Conservation (phyloP, 345 rosid species). For the Citrus trifoliata region DNA sequence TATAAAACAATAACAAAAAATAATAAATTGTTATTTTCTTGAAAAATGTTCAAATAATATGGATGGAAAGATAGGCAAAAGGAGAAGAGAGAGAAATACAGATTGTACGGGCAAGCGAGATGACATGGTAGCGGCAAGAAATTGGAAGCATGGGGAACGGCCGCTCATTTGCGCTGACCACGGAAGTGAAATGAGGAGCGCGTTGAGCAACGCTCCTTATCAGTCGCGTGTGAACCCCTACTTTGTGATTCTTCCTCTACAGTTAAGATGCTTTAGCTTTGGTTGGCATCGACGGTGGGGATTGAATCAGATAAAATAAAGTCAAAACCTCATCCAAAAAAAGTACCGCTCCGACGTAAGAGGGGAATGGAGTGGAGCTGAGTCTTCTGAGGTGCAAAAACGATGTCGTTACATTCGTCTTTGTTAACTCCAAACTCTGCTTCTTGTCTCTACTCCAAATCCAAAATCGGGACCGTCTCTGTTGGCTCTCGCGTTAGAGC, state of each 20-base stretch:
- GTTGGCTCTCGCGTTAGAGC: constrained; percentile 45
- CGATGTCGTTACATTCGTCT: constrained; percentile 57
- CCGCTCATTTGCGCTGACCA: constrained; percentile 8
- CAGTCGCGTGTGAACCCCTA: background rate
- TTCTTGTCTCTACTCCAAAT: constrained; percentile 28
- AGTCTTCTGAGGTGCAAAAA: background rate
- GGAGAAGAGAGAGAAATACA: background rate
- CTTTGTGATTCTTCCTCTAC: background rate
- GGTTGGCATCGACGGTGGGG: background rate
- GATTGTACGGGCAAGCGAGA: constrained; percentile 42
- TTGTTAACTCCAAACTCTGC: constrained; percentile 31
- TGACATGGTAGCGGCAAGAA: constrained; percentile 43
- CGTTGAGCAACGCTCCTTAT: constrained; percentile 3
- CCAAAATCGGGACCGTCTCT: constrained; percentile 27
- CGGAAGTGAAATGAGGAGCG: constrained; percentile 21
- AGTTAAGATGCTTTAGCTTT: constrained; percentile 2
- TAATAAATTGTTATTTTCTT: background rate
- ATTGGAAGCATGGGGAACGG: constrained; percentile 1
- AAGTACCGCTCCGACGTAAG: background rate
- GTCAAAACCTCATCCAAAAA: background rate
- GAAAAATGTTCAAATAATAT: background rate
- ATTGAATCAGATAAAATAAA: background rate
- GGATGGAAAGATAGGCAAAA: background rate
- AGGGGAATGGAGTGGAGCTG: background rate
- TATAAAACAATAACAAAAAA: too few relatives aligned